A percentile compares a stretch with the other conserved stretches of the same genome.
phyloP scores from a whole-genome alignment of 208 protist genomes.

The Herpetomonas muscarum region DNA sequence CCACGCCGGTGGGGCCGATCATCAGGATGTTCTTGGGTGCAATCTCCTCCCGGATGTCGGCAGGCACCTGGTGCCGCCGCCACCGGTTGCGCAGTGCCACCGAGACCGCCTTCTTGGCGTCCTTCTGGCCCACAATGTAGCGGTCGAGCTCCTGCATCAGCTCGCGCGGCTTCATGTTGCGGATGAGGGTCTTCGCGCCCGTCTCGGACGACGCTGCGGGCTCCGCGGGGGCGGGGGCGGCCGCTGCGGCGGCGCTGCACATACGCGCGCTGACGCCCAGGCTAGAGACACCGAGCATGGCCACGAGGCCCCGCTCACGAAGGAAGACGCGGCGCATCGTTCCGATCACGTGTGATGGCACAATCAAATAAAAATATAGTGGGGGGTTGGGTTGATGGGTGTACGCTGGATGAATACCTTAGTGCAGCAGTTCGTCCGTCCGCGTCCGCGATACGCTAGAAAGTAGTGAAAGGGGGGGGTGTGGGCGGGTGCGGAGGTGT shows the following conservation, averaged over 20 bases:
- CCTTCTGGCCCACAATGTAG: constrained; percentile 96
- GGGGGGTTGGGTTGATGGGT: neutral
- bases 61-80: constrained; percentile 88
- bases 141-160: constrained; percentile 94
- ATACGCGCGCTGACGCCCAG: constrained; percentile 16
- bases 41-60: constrained; percentile 91
- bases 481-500: too few species aligned
- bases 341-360: neutral
- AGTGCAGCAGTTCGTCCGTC: too few species aligned
- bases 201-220: constrained; percentile 16
- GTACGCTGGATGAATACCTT: too few species aligned
- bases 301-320: constrained; percentile 1
- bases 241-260: constrained; percentile 55
- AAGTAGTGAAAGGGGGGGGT: too few species aligned
- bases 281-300: constrained; percentile 4
- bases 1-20: constrained; percentile 93
- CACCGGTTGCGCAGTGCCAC: constrained; percentile 95
- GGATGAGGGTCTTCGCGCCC: constrained; percentile 46
- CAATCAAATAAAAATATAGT: neutral
- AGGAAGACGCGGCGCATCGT: neutral
- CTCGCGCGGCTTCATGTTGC: constrained; percentile 90
- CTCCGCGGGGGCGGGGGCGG: constrained; percentile 20
- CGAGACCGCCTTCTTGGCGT: constrained; percentile 97
- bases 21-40: constrained; percentile 95
- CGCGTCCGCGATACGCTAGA: too few species aligned